phyloP scores from a whole-genome alignment of 192 early-diverging fungal species.

The Gigaspora rosea region DNA sequence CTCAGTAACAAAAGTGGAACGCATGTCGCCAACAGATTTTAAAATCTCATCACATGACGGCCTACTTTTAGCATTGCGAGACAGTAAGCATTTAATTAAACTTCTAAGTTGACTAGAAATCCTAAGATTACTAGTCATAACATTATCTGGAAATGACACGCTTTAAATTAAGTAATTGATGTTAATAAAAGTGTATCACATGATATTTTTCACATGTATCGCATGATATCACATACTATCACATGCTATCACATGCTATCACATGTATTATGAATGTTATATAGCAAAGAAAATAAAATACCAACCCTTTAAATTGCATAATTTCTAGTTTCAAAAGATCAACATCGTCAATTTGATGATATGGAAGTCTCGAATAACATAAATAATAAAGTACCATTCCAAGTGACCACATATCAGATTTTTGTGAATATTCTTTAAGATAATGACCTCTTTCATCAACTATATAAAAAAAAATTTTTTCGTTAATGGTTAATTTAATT shows the following conservation, averaged over 20 bases:
- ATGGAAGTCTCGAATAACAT: conserved; percentile 86
- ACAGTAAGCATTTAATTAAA: conserved; percentile 58
- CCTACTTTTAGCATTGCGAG: conserved; percentile 55
- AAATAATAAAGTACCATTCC: conserved; percentile 93
- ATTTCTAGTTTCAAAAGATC: conserved; percentile 84
- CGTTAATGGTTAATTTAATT: not conserved
- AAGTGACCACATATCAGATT: conserved; percentile 94
- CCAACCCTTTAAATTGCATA: conserved; percentile 58
- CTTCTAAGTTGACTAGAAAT: conserved; percentile 60
- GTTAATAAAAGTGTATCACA: not conserved
- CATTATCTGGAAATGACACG: conserved; percentile 26
- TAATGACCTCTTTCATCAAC: conserved; percentile 69
- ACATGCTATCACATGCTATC: not conserved
- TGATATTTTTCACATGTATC: not conserved
- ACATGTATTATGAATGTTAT: not conserved
- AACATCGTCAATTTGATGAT: conserved; percentile 83
- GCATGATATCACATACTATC: not conserved
- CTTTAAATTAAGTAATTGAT: not conserved
- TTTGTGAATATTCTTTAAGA: conserved; percentile 75
- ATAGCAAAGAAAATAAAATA: not conserved
- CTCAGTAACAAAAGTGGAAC: not conserved
- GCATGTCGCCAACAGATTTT: conserved; percentile 31
- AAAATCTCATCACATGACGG: conserved; percentile 67
- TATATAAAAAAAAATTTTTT: conserved; percentile 1
- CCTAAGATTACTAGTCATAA: conserved; percentile 31